These are phyloP conservation scores for Choanephora cucurbitarum DNA, from an alignment of 371 early-diverging fungal genomes.

Conservation along the genomic window DNA sequence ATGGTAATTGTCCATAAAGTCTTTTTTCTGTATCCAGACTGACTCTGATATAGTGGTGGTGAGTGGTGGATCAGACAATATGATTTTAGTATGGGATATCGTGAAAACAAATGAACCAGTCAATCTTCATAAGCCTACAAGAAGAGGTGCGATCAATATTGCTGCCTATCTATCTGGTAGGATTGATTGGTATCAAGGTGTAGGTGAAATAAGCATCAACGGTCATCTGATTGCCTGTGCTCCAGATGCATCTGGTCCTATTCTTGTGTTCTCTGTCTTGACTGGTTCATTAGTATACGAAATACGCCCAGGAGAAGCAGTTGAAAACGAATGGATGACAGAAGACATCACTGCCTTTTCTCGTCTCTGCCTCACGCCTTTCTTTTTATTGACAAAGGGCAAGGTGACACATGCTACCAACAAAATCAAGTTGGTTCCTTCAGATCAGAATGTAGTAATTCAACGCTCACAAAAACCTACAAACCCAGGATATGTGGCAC, in stretches of 20 bases:
- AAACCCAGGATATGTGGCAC: conserved; percentile 18
- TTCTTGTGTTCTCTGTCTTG: conserved; percentile 56
- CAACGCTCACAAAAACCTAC: conserved; percentile 10
- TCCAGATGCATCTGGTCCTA: conserved; percentile 56
- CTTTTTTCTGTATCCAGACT: background rate
- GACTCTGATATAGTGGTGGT: conserved; percentile 42
- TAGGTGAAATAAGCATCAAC: conserved; percentile 55
- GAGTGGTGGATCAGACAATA: conserved; percentile 59
- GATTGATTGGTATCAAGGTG: conserved; percentile 58
- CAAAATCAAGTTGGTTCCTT: conserved; percentile 9
- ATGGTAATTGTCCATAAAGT: conserved; percentile 36
- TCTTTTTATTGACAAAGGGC: conserved; percentile 55
- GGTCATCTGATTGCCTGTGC: conserved; percentile 58
- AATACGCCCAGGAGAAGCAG: conserved; percentile 18
- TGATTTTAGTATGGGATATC: conserved; percentile 60
- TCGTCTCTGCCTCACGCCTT: conserved; percentile 56
- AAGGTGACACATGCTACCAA: conserved; percentile 15
- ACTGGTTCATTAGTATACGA: conserved; percentile 60
- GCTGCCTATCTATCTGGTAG: conserved; percentile 41
- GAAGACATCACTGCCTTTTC: conserved; percentile 39
- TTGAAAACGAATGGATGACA: conserved; percentile 15
- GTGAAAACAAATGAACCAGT: conserved; percentile 6
- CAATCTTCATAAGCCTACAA: conserved; percentile 3
- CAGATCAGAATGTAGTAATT: conserved; percentile 12
- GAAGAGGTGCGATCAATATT: conserved; percentile 48